Evolutionary conservation across 345 rosid species (phyloP).

Genomic region (Syzygium grande): DNA sequence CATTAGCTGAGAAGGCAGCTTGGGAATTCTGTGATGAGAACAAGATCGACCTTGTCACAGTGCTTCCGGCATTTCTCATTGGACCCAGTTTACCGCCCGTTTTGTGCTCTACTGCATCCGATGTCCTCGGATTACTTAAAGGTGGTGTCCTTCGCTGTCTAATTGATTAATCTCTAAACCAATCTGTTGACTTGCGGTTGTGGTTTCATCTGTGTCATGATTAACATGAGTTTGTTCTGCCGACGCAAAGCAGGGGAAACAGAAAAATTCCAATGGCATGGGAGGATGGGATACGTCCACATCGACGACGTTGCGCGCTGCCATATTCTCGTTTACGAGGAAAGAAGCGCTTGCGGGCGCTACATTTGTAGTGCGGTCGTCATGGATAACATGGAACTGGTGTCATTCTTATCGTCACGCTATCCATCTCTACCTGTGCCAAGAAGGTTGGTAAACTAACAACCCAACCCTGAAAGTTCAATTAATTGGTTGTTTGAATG

Average conservation of each 20-base stretch:
- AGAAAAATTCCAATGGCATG: constrained; percentile 64
- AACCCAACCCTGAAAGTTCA: background rate
- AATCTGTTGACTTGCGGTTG: no score
- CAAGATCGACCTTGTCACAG: constrained; percentile 52
- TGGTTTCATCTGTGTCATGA: background rate
- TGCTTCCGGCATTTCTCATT: constrained; percentile 63
- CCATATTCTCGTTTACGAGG: constrained; percentile 66
- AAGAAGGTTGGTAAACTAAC: constrained; percentile 23
- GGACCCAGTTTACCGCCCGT: constrained; percentile 81
- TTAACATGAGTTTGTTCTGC: background rate
- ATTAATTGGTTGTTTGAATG: background rate
- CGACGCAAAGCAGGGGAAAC: constrained; percentile 38
- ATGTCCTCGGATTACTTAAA: constrained; percentile 73
- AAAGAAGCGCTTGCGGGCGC: constrained; percentile 42
- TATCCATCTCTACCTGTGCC: constrained; percentile 63
- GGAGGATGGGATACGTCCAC: constrained; percentile 89
- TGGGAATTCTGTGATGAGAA: constrained; percentile 72
- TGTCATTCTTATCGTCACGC: constrained; percentile 38
- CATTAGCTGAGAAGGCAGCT: constrained; percentile 80
- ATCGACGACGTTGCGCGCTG: constrained; percentile 81
- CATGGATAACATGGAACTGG: constrained; percentile 44
- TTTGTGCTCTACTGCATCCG: constrained; percentile 67
- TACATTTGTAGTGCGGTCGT: constrained; percentile 62
- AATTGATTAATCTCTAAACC: background rate
- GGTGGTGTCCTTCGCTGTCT: constrained; percentile 18